A percentile compares a stretch with the other conserved stretches of the same genome.
Conservation (phyloP, 768 basidiomycete species). For the Boletus rubropictus region DNA sequence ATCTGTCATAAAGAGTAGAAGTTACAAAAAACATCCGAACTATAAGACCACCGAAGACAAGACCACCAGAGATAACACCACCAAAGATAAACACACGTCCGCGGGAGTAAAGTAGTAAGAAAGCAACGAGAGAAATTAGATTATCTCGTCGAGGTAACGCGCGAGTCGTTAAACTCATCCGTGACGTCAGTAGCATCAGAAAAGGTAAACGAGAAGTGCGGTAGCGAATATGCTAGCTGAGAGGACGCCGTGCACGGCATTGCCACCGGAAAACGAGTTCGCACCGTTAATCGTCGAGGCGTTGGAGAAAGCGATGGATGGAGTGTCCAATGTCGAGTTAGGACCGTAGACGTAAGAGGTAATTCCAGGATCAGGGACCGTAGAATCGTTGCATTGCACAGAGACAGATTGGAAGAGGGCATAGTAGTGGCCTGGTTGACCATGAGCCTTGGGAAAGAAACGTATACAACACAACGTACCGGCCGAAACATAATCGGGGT, state of each 20-base stretch:
- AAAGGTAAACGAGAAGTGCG: constrained; percentile 15
- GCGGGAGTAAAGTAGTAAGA: neutral
- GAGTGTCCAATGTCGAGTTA: constrained; percentile 49
- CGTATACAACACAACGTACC: constrained; percentile 31
- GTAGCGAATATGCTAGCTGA: constrained; percentile 10
- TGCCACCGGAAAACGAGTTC: constrained; percentile 3
- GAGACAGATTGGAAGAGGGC: constrained; percentile 56
- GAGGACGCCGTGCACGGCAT: constrained; percentile 11
- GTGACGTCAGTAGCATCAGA: constrained; percentile 12
- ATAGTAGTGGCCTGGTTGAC: constrained; percentile 58
- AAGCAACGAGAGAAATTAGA: neutral
- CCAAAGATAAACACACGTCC: neutral
- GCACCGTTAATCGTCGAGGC: constrained; percentile 46
- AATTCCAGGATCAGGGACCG: constrained; percentile 37
- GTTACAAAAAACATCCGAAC: constrained; percentile 1
- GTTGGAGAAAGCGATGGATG: constrained; percentile 55
- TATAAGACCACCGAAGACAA: neutral
- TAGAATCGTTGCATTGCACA: constrained; percentile 56
- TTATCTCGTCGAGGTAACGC: neutral
- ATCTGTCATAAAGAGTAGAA: neutral
- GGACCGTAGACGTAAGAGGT: constrained; percentile 61
- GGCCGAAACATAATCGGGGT: constrained; percentile 69
- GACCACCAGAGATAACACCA: too few relatives aligned
- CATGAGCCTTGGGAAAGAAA: neutral
- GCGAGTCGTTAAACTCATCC: too few relatives aligned